Evolutionary conservation across 2,329 filamentous ascomycete species (phyloP).

Genomic region (Sclerotinia borealis): DNA sequence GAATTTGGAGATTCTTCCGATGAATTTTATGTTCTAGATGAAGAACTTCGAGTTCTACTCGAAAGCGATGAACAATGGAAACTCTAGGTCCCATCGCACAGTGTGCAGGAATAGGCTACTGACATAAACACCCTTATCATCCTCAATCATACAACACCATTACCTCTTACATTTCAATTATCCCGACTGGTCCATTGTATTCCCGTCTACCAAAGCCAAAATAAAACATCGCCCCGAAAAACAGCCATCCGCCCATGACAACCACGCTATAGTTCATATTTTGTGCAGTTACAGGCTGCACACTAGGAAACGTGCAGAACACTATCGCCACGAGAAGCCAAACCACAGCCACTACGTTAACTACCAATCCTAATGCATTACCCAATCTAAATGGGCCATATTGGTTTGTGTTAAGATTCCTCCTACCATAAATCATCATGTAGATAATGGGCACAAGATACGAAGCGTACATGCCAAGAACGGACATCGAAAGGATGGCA

Average conservation of each 20-base stretch:
- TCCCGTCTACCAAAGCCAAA: slow-evolving; percentile 23
- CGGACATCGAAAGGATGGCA: slow-evolving; percentile 40
- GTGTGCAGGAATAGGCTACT: neutral
- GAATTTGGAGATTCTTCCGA: slow-evolving; percentile 30
- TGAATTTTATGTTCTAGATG: slow-evolving; percentile 29
- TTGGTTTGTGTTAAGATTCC: slow-evolving; percentile 20
- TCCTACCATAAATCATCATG: slow-evolving; percentile 36
- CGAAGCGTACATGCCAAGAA: slow-evolving; percentile 40
- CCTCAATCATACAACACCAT: neutral
- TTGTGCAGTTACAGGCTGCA: slow-evolving; percentile 36
- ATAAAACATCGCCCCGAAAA: slow-evolving; percentile 35
- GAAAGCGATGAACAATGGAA: slow-evolving; percentile 16
- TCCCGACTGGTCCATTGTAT: slow-evolving; percentile 25
- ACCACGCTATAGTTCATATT: slow-evolving; percentile 44
- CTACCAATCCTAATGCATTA: slow-evolving; percentile 28
- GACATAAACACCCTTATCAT: neutral
- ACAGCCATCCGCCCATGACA: slow-evolving; percentile 37
- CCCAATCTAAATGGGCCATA: slow-evolving; percentile 32
- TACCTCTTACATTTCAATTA: neutral
- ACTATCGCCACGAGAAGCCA: slow-evolving; percentile 41
- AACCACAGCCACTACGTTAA: slow-evolving; percentile 38
- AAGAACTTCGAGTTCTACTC: slow-evolving; percentile 27
- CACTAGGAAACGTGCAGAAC: slow-evolving; percentile 41
- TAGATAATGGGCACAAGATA: slow-evolving; percentile 37
- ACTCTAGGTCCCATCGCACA: slow-evolving; percentile 1